Conservation (phyloP, 345 rosid genomes). For the Euphorbia lathyris region DNA sequence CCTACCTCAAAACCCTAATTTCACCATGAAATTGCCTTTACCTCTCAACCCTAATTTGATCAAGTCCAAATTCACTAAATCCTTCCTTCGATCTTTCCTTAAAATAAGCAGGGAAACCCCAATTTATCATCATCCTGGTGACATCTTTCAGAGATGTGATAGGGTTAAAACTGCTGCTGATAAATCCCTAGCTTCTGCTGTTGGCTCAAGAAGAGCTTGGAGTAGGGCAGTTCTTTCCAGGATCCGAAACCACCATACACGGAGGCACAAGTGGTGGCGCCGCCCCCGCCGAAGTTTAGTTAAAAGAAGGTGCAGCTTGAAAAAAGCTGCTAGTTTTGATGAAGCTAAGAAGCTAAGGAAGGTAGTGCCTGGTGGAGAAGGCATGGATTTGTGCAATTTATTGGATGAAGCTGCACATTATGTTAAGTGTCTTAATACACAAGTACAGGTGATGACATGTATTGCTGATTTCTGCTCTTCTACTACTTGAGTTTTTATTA, state of each 20-base stretch:
- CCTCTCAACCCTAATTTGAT: slow-evolving; percentile 27
- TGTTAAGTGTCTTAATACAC: slow-evolving; percentile 46
- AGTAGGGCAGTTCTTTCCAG: slow-evolving; percentile 41
- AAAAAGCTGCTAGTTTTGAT: slow-evolving; percentile 8
- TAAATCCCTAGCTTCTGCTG: slow-evolving; percentile 49
- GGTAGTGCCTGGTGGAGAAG: slow-evolving; percentile 57
- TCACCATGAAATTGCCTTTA: slow-evolving; percentile 27
- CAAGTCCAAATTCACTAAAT: slow-evolving; percentile 37
- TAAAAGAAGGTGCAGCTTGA: slow-evolving; percentile 4
- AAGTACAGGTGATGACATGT: slow-evolving; percentile 57
- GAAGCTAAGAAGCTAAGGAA: slow-evolving; percentile 32
- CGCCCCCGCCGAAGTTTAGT: neutral
- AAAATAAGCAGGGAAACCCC: slow-evolving; percentile 25
- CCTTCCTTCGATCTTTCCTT: slow-evolving; percentile 41
- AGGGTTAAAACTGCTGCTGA: slow-evolving; percentile 51
- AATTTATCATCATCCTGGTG: slow-evolving; percentile 9
- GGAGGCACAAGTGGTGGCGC: neutral
- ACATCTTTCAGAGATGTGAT: slow-evolving; percentile 22
- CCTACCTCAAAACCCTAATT: slow-evolving; percentile 25
- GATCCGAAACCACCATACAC: slow-evolving; percentile 22
- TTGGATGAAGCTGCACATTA: slow-evolving; percentile 62
- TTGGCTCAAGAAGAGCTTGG: slow-evolving; percentile 49
- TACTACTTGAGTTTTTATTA: slow-evolving; percentile 17
- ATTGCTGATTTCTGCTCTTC: slow-evolving; percentile 37
- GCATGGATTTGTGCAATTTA: slow-evolving; percentile 43